Percentiles rank a stretch among this genome's conserved stretches.
These are phyloP conservation scores for Phytophthora rubi DNA, from an alignment of 352 stramenopile genomes.

Conservation along the genomic window DNA sequence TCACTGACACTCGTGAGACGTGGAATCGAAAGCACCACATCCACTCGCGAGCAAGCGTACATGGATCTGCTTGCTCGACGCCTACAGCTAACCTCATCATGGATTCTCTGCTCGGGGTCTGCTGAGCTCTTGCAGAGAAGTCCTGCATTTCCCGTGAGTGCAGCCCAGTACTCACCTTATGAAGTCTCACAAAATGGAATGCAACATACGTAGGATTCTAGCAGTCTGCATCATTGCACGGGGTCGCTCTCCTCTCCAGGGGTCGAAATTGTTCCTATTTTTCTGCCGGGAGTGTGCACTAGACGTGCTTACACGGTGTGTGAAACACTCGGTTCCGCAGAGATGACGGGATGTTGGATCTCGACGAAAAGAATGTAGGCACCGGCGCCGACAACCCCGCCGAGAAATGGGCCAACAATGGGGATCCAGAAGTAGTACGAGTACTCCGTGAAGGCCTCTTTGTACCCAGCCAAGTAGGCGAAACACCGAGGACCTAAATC, in stretches of 20 bases:
- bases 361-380: not conserved
- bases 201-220: not conserved
- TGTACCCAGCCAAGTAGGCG: constrained; percentile 44
- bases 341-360: not conserved
- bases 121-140: no score
- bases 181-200: not conserved
- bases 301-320: not conserved
- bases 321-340: not conserved
- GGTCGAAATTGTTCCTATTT: no score
- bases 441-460: not conserved
- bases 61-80: no score
- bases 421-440: not conserved
- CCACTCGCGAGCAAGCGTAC: not conserved
- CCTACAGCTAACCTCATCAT: no score
- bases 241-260: no score
- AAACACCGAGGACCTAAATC: constrained; percentile 47
- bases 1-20: not conserved
- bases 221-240: not conserved
- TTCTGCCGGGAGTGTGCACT: no score
- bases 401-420: not conserved
- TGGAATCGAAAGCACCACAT: not conserved
- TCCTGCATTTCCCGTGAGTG: not conserved
- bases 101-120: no score
- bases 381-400: not conserved
- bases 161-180: no score